Evolutionary conservation across 75 land plant genomes (phyloP).

Genomic region (Cryptomeria japonica): DNA sequence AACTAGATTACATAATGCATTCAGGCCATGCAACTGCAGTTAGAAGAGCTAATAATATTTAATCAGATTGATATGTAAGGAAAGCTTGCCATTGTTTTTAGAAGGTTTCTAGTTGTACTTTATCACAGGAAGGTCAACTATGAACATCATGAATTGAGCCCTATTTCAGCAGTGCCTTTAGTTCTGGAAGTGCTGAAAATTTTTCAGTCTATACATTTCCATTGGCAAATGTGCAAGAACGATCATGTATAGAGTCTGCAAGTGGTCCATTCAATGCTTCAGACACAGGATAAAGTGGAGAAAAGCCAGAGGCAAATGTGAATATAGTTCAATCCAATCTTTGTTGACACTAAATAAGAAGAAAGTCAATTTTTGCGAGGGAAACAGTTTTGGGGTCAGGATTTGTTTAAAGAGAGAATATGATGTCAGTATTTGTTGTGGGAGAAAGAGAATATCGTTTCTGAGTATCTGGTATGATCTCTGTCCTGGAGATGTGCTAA

Average conservation of each 20-base stretch:
- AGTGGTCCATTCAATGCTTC: constrained; percentile 27
- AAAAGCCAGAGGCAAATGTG: constrained; percentile 23
- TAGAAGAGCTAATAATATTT: constrained; percentile 33
- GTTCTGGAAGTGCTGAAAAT: constrained; percentile 37
- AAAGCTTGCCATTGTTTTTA: constrained; percentile 66
- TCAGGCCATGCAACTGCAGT: too few relatives aligned
- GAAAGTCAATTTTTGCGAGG: constrained; percentile 67
- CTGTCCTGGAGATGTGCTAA: too few relatives aligned
- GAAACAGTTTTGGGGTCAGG: constrained; percentile 25
- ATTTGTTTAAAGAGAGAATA: too few relatives aligned
- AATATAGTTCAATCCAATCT: constrained; percentile 25
- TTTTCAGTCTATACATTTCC: constrained; percentile 18
- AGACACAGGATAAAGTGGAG: constrained; percentile 28
- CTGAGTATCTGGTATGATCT: too few relatives aligned
- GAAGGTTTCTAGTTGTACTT: constrained; percentile 50
- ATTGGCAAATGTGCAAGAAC: constrained; percentile 23
- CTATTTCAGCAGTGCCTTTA: constrained; percentile 19
- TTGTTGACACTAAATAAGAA: constrained; percentile 35
- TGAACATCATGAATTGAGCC: constrained; percentile 36
- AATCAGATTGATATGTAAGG: constrained; percentile 82
- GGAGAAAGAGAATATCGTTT: too few relatives aligned
- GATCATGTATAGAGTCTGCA: constrained; percentile 19
- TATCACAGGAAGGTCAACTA: constrained; percentile 48
- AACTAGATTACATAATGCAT: too few relatives aligned
- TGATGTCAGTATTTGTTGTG: too few relatives aligned